Base-by-base conservation (phyloP, 306 rosid species). In the Leucaena leucocephala region DNA sequence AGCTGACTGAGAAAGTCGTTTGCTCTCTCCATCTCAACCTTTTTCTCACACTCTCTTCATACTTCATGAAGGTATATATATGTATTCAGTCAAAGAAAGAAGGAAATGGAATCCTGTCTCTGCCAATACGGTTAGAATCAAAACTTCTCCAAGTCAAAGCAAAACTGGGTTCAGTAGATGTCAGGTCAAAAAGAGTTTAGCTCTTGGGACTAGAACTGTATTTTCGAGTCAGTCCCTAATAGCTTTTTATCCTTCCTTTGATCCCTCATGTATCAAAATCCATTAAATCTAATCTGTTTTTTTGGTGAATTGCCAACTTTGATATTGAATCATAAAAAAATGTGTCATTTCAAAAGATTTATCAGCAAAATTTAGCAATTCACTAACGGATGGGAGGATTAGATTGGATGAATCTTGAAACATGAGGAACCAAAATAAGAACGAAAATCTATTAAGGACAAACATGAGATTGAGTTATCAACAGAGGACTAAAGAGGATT, bases 1-100 rank as follows among this genome's bases (percentile, higher is more conserved):
- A 50, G 33, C 72, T 35, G n/a, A 55, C 80, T 45, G 76, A 80
- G 48, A 78, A 68, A 75, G 82, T 82, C 79, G 82, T 80, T 27
- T 27, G 27, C 27, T 27, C 27, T 27, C 27, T 27, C 27, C 27
- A 75, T 81, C 84, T 78, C 84, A 15, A n/a, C 49, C 80, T 81
- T 71, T 74, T 55, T 44, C 81, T 44, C 83, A 78, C 84, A 42
- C 40, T 21, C 16, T 8, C 27, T 55, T 17, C 11, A 55, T 22
- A 8, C 42, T 10, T 3, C 71, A 16, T 8, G 35, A 38, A 66
- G 54, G 79, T 80, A 61, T 78, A 62, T 27, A 27, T 82, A 74
- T 35, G 82, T 87, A 80, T 82, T 78, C 78, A 19, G 89, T 87
- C 11, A 82, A 82, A 72, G 82, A 81, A 57, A 67, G 76, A 68